A percentile compares a stretch with the other conserved stretches of the same genome.
Conservation (phyloP, 148 eudicot genomes). For the Bassia scoparia region DNA sequence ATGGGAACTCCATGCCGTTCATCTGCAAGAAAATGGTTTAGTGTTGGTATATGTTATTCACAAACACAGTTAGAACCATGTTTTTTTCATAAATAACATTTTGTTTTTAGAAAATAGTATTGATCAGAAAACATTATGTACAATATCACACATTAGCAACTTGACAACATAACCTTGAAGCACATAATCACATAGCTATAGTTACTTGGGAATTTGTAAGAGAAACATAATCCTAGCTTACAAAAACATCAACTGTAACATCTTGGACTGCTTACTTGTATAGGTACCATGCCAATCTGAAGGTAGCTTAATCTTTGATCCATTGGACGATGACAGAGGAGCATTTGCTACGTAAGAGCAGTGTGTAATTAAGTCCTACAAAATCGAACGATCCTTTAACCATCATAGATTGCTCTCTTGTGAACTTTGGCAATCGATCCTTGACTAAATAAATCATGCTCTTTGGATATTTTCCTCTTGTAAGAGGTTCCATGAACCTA, state of each 20-base stretch:
- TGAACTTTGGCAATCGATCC: slow-evolving; percentile 32
- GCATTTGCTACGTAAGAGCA: slow-evolving; percentile 25
- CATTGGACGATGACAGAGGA: neutral
- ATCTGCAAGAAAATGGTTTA: slow-evolving; percentile 5
- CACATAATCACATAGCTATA: too few relatives aligned
- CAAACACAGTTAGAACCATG: too few relatives aligned
- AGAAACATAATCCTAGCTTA: neutral
- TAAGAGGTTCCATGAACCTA: slow-evolving; percentile 42
- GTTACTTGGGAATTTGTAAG: neutral
- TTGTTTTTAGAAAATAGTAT: too few relatives aligned
- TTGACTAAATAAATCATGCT: slow-evolving; percentile 27
- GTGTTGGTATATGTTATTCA: too few relatives aligned
- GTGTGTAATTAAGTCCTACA: slow-evolving; percentile 40
- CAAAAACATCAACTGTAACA: too few relatives aligned
- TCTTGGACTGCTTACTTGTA: slow-evolving; percentile 15
- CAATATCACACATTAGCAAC: too few relatives aligned
- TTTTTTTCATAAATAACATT: too few relatives aligned
- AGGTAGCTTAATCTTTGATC: slow-evolving; percentile 24
- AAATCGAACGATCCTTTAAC: slow-evolving; percentile 35
- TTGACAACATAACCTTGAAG: too few relatives aligned
- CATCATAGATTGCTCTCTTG: slow-evolving; percentile 27
- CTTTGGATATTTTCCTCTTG: slow-evolving; percentile 31
- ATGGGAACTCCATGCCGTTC: slow-evolving; percentile 27
- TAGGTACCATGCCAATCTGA: slow-evolving; percentile 26
- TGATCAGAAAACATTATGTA: too few relatives aligned